Percentiles rank a stretch among this genome's conserved stretches.
phyloP scores from a whole-genome alignment of 2,329 filamentous ascomycete genomes.

The Madurella fahalii region DNA sequence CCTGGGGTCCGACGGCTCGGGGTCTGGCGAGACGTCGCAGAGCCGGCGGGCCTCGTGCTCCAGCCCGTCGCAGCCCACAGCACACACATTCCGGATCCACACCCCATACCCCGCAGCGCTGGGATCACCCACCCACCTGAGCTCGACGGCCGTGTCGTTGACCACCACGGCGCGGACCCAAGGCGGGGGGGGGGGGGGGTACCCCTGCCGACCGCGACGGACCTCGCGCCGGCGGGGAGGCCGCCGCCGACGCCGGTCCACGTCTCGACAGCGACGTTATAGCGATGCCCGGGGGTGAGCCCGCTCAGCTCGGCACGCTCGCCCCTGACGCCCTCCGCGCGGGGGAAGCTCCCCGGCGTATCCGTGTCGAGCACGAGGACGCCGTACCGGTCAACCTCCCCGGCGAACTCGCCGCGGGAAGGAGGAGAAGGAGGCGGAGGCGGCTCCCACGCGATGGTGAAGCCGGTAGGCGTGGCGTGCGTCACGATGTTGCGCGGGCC shows the following conservation, averaged over 20 bases:
- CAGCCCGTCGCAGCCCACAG: not conserved
- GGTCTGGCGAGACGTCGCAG: not conserved
- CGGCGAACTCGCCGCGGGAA: not conserved
- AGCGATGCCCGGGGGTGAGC: constrained; percentile 12
- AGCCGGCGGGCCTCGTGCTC: not conserved
- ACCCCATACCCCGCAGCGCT: constrained; percentile 11
- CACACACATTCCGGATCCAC: not conserved
- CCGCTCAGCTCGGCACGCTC: not conserved
- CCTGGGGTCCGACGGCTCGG: not conserved
- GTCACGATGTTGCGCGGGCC: constrained; percentile 14
- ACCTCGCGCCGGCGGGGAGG: not conserved
- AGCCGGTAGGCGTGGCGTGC: constrained; percentile 12
- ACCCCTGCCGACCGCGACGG: constrained; percentile 13
- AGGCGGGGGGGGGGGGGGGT: not conserved
- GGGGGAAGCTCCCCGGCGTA: constrained; percentile 6
- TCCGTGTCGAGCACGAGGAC: constrained; percentile 12
- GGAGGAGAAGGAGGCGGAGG: no score
- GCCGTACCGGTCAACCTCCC: constrained; percentile 19
- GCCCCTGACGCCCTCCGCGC: constrained; percentile 2
- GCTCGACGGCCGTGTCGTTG: not conserved
- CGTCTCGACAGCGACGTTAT: constrained; percentile 15
- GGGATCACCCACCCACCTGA: constrained; percentile 8
- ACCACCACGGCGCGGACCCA: constrained; percentile 7
- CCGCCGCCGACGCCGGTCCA: constrained; percentile 19
- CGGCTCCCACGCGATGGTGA: constrained; percentile 13